These are phyloP conservation scores for Xanthoconium separans DNA, from an alignment of 1,284 basidiomycete genomes.

Conservation along the genomic window DNA sequence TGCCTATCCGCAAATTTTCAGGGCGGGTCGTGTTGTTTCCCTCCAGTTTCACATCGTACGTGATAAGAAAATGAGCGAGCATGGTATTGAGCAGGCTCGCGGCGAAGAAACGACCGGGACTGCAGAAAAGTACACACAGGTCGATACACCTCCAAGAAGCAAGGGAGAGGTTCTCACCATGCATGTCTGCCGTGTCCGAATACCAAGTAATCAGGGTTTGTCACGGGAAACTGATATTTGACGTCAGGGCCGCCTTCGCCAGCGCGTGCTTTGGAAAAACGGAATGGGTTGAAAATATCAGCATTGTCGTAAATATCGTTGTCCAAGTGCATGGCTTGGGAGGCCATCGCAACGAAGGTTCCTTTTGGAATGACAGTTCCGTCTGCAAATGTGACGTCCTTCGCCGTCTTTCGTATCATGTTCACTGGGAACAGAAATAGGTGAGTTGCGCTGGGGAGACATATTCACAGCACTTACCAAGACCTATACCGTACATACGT, in stretches of 20 bases:
- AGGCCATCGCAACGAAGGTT: constrained; percentile 26
- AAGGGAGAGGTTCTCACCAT: constrained; percentile 7
- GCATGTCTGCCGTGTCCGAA: constrained; percentile 20
- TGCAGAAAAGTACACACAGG: background rate
- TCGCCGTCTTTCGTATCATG: constrained; percentile 2
- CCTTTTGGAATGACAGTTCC: constrained; percentile 42
- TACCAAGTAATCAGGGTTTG: constrained; percentile 5
- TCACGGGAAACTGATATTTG: constrained; percentile 20
- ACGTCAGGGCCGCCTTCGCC: constrained; percentile 9
- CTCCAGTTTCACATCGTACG: constrained; percentile 33
- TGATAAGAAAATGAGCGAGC: constrained; percentile 28
- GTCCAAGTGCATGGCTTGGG: constrained; percentile 28
- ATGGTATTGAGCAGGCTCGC: constrained; percentile 27
- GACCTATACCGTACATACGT: constrained; percentile 31
- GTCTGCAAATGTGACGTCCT: constrained; percentile 41
- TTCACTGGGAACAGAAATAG: background rate
- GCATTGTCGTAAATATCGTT: constrained; percentile 27
- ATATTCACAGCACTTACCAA: background rate
- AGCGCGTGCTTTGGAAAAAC: constrained; percentile 29
- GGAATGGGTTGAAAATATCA: constrained; percentile 33
- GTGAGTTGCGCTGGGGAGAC: background rate
- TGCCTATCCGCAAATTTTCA: constrained; percentile 1
- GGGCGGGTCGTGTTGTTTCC: constrained; percentile 19
- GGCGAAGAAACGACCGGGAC: constrained; percentile 36
- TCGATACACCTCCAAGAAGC: background rate